Conservation (phyloP, 306 rosid genomes). For the Cicer yamashitae region DNA sequence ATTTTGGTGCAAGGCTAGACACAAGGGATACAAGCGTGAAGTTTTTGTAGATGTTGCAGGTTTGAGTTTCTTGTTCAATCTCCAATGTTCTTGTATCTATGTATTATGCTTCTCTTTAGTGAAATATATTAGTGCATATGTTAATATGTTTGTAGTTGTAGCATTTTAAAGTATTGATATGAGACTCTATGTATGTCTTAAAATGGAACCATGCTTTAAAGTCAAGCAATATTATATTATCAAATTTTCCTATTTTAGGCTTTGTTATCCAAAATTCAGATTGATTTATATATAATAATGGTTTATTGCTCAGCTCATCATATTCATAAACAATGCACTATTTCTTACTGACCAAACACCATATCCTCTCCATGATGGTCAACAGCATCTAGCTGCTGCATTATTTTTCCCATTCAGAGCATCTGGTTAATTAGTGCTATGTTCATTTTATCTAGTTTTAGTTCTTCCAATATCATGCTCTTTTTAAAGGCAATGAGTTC, state of each 20-base stretch:
- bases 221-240: not conserved
- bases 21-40: constrained; percentile 75
- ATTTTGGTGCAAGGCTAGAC: constrained; percentile 66
- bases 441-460: too few species aligned
- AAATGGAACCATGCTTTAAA: not conserved
- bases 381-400: too few species aligned
- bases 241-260: not conserved
- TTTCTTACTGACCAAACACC: not conserved
- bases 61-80: constrained; percentile 51
- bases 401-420: too few species aligned
- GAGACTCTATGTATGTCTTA: constrained; percentile 7
- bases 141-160: constrained; percentile 20
- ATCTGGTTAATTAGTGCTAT: too few species aligned
- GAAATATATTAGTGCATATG: constrained; percentile 15
- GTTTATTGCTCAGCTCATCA: not conserved
- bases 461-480: too few species aligned
- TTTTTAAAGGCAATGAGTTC: too few species aligned
- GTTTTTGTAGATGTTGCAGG: constrained; percentile 97
- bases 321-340: constrained; percentile 31
- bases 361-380: too few species aligned
- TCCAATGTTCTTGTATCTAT: constrained; percentile 33
- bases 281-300: not conserved
- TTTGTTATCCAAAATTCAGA: not conserved
- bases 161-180: constrained; percentile 32
- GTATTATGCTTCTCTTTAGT: constrained; percentile 25